Evolutionary conservation across 495 filamentous ascomycete genomes (phyloP).

Genomic region (Penicillium odoratum): DNA sequence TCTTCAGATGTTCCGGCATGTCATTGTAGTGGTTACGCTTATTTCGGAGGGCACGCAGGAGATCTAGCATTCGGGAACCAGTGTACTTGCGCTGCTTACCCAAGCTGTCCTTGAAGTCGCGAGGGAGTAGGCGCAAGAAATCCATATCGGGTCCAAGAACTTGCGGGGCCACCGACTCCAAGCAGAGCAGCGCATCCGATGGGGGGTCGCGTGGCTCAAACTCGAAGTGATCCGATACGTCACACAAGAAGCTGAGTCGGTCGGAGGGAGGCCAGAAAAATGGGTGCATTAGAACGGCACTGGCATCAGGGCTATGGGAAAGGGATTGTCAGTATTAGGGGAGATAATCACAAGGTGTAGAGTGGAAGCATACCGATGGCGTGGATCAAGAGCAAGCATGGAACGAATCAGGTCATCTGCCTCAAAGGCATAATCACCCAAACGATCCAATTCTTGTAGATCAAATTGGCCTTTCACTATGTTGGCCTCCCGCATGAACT

Average conservation of each 20-base stretch:
- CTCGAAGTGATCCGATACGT: constrained; percentile 94
- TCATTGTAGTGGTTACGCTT: constrained; percentile 95
- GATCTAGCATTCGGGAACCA: constrained; percentile 75
- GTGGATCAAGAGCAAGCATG: constrained; percentile 78
- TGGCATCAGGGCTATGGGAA: constrained; percentile 59
- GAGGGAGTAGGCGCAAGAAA: constrained; percentile 75
- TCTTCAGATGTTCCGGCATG: constrained; percentile 75
- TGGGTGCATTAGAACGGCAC: constrained; percentile 80
- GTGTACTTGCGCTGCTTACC: constrained; percentile 97
- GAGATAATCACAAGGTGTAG: neutral
- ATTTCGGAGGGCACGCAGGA: constrained; percentile 88
- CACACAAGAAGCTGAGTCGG: constrained; percentile 84
- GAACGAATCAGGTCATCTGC: constrained; percentile 79
- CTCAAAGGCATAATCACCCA: constrained; percentile 82
- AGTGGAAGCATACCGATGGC: constrained; percentile 47
- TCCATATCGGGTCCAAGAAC: constrained; percentile 63
- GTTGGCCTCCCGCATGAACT: constrained; percentile 94
- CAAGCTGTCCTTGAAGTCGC: constrained; percentile 78
- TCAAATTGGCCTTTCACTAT: constrained; percentile 84
- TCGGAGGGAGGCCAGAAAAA: constrained; percentile 95
- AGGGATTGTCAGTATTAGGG: neutral
- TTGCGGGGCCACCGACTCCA: constrained; percentile 57
- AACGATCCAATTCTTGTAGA: constrained; percentile 64
- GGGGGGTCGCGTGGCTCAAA: constrained; percentile 81
- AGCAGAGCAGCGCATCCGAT: constrained; percentile 59